Conservation (phyloP, 768 basidiomycete genomes). For the Amanita exitialis region DNA sequence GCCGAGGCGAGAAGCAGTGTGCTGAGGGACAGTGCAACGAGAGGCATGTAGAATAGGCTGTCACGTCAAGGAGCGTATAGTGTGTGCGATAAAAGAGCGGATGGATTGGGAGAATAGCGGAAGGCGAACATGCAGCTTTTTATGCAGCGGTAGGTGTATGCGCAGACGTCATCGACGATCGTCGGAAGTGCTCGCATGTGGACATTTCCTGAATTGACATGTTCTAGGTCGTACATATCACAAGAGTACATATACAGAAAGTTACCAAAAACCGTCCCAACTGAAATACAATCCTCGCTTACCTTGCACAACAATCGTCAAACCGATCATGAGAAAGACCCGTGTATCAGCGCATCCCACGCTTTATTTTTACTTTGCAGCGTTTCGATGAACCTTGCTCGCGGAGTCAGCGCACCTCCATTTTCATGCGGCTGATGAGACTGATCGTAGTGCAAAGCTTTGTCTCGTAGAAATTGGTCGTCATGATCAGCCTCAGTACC, state of each 20-base stretch:
- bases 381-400: slow-evolving; percentile 44
- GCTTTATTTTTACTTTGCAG: slow-evolving; percentile 46
- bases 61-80: neutral
- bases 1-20: slow-evolving; percentile 34
- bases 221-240: neutral
- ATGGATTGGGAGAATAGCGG: neutral
- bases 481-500: neutral
- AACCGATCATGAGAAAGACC: slow-evolving; percentile 42
- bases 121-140: slow-evolving; percentile 39
- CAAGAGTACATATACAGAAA: neutral
- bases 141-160: slow-evolving; percentile 8
- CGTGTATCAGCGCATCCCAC: slow-evolving; percentile 62
- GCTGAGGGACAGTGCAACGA: slow-evolving; percentile 24
- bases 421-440: neutral
- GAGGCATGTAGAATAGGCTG: slow-evolving; percentile 32
- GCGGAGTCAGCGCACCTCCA: slow-evolving; percentile 17
- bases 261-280: neutral
- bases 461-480: neutral
- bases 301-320: neutral
- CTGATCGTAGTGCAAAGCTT: neutral
- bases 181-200: neutral
- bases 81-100: neutral
- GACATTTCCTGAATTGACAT: neutral
- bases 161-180: neutral
- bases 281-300: neutral